Base-by-base conservation (phyloP, 441 rosid genomes). In the Pelargonium myrrhifolium region DNA sequence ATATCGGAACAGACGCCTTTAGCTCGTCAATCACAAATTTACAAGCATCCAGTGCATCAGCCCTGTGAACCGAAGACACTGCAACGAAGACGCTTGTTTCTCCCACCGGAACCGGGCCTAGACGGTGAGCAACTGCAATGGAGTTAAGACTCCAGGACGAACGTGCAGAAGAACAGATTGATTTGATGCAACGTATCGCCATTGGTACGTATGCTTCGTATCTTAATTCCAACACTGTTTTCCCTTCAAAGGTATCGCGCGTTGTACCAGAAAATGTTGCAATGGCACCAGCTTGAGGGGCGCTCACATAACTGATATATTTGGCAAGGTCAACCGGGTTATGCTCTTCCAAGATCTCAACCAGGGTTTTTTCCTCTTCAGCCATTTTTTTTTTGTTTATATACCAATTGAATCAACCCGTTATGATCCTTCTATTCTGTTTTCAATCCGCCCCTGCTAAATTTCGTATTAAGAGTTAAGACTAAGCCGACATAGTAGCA, bases 211-310 rank as follows among this genome's bases (percentile, higher is more conserved):
- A 89, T 0, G 96, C 96, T 84, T 93, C 98, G 7, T 87, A 90
- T 74, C 85, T 77, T 65, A 89, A 82, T 86, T 93, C 97, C 75
- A 90, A 72, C 0, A 89, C 95, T 6, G 82, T 64, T 61, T 93
- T 90, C 3, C 93, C 93, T 55, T 89, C 88, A 63, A 93, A 93
- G 35, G 83, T 85, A 78, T 89, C 90, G 0, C 92, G 81, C 0
- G 93, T 89, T 3, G 90, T 93, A 66, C 98, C 97, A 2, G 97
- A 84, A 77, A 93, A 90, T 55, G 98, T 93, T 3, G 96, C 79
- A 24, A 90, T 80, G 14, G 91, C 96, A 67, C 97, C 97, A 1
- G 97, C 91, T 66, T 85, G 86, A 6, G 94, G 87, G 3, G 89
- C 93, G 62, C 87, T 75, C n/a, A 89, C 98, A 56, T 83, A 90